A percentile compares a stretch with the other conserved stretches of the same genome.
phyloP scores from a whole-genome alignment of 495 filamentous ascomycete genomes.

The Melanomma pulvis-pyrius region DNA sequence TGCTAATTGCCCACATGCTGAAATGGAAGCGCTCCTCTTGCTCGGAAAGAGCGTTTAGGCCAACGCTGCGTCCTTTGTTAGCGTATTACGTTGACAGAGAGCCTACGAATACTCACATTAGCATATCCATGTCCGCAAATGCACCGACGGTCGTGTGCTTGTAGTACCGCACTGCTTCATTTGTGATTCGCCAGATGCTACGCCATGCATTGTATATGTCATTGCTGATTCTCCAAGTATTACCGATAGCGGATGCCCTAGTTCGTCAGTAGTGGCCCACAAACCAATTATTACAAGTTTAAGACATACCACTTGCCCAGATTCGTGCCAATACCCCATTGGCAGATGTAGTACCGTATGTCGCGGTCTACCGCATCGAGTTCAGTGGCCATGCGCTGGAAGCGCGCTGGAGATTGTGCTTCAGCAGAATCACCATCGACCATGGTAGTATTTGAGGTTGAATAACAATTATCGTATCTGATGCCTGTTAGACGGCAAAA shows the following conservation, averaged over 20 bases:
- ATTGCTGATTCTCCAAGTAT: conserved; percentile 31
- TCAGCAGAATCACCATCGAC: conserved; percentile 15
- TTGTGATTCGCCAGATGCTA: conserved; percentile 23
- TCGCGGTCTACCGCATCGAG: conserved; percentile 15
- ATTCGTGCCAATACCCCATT: conserved; percentile 34
- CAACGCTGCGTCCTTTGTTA: conserved; percentile 17
- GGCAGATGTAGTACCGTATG: conserved; percentile 25
- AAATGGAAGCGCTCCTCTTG: conserved; percentile 28
- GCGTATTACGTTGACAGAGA: background rate
- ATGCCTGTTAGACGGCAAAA: background rate
- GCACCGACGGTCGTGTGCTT: conserved; percentile 7
- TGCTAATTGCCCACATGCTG: conserved; percentile 35
- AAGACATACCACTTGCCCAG: conserved; percentile 17
- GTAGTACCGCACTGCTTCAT: conserved; percentile 21
- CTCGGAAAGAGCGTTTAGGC: conserved; percentile 8
- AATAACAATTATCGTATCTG: conserved; percentile 19
- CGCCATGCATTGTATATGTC: conserved; percentile 31
- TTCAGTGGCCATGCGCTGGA: conserved; percentile 20
- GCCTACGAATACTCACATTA: conserved; percentile 3
- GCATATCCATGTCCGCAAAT: conserved; percentile 30
- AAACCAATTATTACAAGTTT: too few species aligned
- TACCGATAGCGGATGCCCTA: conserved; percentile 6
- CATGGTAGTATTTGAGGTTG: conserved; percentile 14
- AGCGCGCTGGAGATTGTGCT: conserved; percentile 18
- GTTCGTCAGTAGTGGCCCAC: background rate